Conservation (phyloP, 1,284 basidiomycete genomes). For the Sparassis latifolia region DNA sequence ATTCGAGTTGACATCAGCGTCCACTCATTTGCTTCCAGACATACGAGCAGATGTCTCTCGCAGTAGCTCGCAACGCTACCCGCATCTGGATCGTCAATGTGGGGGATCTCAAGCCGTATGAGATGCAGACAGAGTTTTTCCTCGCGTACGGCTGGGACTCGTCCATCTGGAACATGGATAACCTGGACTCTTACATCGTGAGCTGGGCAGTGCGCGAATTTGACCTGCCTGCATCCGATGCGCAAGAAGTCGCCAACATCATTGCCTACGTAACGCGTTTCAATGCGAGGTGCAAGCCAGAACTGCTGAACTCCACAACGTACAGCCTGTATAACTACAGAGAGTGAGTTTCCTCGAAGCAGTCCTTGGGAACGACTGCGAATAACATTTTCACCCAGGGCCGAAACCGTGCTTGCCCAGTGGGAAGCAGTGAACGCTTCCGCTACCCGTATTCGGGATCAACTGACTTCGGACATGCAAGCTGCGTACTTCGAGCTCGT, state of each 20-base stretch:
- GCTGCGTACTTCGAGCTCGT: slow-evolving; percentile 66
- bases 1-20: too few species aligned
- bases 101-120: slow-evolving; percentile 70
- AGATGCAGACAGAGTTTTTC: slow-evolving; percentile 67
- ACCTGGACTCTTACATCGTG: slow-evolving; percentile 46
- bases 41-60: slow-evolving; percentile 56
- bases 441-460: slow-evolving; percentile 51
- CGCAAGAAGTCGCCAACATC: slow-evolving; percentile 41
- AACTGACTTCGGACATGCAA: slow-evolving; percentile 36
- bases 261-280: slow-evolving; percentile 54
- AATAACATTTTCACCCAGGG: slow-evolving; percentile 28
- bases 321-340: slow-evolving; percentile 61
- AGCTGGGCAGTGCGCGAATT: slow-evolving; percentile 65
- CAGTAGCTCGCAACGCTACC: slow-evolving; percentile 49
- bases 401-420: slow-evolving; percentile 44
- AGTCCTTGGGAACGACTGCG: background rate
- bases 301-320: slow-evolving; percentile 56
- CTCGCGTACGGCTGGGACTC: slow-evolving; percentile 58
- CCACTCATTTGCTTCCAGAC: slow-evolving; percentile 26
- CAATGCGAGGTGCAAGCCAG: slow-evolving; percentile 61
- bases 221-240: slow-evolving; percentile 34
- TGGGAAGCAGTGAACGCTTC: slow-evolving; percentile 44
- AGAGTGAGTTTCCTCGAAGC: slow-evolving; percentile 40
- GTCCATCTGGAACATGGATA: slow-evolving; percentile 43
- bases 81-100: slow-evolving; percentile 59